A percentile compares a stretch with the other conserved stretches of the same genome.
Conservation (phyloP, 352 stramenopile species). For the Pythium scleroteichum region DNA sequence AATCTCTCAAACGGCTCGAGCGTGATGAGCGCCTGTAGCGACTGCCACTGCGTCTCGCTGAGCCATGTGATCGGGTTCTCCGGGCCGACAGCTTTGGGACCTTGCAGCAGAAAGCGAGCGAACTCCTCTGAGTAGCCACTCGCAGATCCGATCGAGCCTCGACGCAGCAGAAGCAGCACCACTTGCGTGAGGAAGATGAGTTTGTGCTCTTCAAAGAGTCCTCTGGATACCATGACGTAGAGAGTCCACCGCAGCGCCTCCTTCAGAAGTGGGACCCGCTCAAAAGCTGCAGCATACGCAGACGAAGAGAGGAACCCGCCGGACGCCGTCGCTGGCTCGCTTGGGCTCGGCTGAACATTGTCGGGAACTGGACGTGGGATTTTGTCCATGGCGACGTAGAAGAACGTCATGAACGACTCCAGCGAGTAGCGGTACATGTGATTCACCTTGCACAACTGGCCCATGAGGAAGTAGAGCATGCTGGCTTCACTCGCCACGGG, state of each 20-base stretch:
- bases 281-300: conserved; percentile 41
- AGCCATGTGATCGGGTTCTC: conserved; percentile 88
- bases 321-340: background rate
- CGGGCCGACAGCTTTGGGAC: conserved; percentile 54
- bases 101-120: conserved; percentile 79
- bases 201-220: conserved; percentile 92
- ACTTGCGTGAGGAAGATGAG: conserved; percentile 90
- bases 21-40: conserved; percentile 69
- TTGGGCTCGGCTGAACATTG: background rate
- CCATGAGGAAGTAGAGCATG: conserved; percentile 93
- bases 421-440: conserved; percentile 95
- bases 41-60: conserved; percentile 83
- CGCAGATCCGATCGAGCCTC: conserved; percentile 46
- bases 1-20: conserved; percentile 88
- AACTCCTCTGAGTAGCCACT: conserved; percentile 79
- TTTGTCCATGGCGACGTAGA: conserved; percentile 79
- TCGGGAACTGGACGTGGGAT: conserved; percentile 32
- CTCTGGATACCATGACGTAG: conserved; percentile 88
- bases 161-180: conserved; percentile 79
- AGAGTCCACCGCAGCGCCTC: conserved; percentile 85
- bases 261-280: conserved; percentile 65
- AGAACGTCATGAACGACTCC: conserved; percentile 89
- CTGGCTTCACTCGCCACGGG: conserved; percentile 87
- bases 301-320: conserved; percentile 30
- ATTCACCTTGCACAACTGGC: conserved; percentile 87